Base-by-base conservation (phyloP, 148 eudicot genomes). In the Heliosperma pusillum region DNA sequence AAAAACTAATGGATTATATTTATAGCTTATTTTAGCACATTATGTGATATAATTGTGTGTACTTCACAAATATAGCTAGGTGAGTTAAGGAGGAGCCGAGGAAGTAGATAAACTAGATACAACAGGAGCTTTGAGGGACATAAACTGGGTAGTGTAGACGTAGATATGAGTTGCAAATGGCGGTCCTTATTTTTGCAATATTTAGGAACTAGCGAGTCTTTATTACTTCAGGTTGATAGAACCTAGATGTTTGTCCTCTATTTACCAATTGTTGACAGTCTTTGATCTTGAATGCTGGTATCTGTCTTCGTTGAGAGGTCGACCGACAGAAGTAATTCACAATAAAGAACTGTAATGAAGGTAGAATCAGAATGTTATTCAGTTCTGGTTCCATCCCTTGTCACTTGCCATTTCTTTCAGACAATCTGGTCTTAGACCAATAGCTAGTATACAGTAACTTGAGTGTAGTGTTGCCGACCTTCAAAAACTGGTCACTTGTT, bases 361-460 rank as follows among this genome's bases (percentile, higher is more conserved):
- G 33, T 8, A 7, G 70, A 16, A 47, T 77, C 80, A 0, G 53
- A 10, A 27, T 77, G 80, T 24, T 62, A 52, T 17, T 9, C 16
- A 17, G 30, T 50, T 16, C 80, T n/a, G n/a, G n/a, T n/a, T 16
- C 71, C 67, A 79, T 11, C 80, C 81, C 59, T 56, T 30, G 10
- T 74, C 73, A 67, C 82, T 79, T 29, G 66, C 85, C 63, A 77
- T 30, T 58, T 55, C 44, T 65, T 33, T 66, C 56, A 87, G 69
- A 52, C 73, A 33, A 57, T 81, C 70, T n/a, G 58, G 47, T 59
- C 77, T 42, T 1, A 87, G 82, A 9, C 86, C 85, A 12, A 87
- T 80, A n/a, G 78, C 89, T 53, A 77, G 76, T 2, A 84, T n/a
- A 78, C 20, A 87, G 20, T 58, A 87, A 29, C 79, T 79, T 74